Evolutionary conservation across 306 rosid species (phyloP), one percentile per base, ranked within the genome.

Genomic region (Cucurbita pepo): DNA sequence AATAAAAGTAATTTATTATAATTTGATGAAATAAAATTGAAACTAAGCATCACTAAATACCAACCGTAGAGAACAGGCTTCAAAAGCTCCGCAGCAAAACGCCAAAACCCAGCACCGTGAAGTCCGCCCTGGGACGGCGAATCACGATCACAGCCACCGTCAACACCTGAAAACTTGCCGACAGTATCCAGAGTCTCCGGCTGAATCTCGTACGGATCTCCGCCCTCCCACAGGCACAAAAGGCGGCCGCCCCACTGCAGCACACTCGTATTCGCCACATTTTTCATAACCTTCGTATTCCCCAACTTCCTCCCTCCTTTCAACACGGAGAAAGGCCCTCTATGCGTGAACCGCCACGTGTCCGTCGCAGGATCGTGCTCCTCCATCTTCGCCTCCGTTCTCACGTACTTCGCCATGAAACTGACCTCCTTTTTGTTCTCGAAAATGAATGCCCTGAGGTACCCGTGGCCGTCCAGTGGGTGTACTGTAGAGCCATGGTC

Each of bases 401-500:
- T 82, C 75, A 93, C 85, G 88, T 93, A 90, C 79, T 84, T 86
- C 5, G 97, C 97, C 98, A 88, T 93, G 77, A 85, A 92, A 63
- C 69, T 83, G 0, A 81, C 96, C 19, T 77, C 84, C 5, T 65
- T 55, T 15, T 77, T 85, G 5, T 61, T 55, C n/a, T 80, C 88
- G 36, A 93, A 83, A 8, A 73, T 72, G 51, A 90, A 93, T 1
- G 97, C 89, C 19, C 98, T 83, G 13, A 93, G 77, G 75, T 93
- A 93, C 0, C 98, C 98, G 47, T 93, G 98, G 1, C 98, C 97
- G 16, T 94, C 98, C 0, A 90, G 74, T 0, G 98, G 98, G 40
- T 94, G 98, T 44, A 94, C 97, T 5, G 87, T 94, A 5, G 98
- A 94, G 10, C 98, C 98, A 15, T 94, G 96, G 45, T 94, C 98